phyloP scores from a whole-genome alignment of 768 basidiomycete genomes.

The Sarcodon sp. region DNA sequence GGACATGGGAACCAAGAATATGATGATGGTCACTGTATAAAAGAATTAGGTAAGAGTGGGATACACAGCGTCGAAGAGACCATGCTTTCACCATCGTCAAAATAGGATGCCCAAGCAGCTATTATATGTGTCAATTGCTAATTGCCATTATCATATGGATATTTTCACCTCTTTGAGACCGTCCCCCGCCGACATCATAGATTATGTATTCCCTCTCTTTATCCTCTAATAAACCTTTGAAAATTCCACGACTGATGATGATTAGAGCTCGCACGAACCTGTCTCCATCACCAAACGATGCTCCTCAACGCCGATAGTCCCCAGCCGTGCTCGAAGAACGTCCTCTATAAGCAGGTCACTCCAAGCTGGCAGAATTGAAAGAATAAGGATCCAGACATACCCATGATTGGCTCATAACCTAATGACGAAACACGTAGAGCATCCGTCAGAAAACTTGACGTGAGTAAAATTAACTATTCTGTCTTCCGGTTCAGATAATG shows the following conservation, averaged over 20 bases:
- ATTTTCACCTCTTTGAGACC: conserved; percentile 38
- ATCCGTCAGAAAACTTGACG: conserved; percentile 42
- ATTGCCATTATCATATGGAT: neutral
- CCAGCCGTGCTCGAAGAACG: conserved; percentile 49
- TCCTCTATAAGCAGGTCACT: conserved; percentile 27
- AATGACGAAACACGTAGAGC: conserved; percentile 34
- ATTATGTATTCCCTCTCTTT: conserved; percentile 40
- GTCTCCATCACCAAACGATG: conserved; percentile 40
- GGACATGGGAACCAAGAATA: conserved; percentile 54
- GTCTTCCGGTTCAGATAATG: neutral
- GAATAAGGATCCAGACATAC: conserved; percentile 17
- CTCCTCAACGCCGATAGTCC: conserved; percentile 54
- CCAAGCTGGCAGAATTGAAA: neutral
- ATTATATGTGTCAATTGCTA: neutral
- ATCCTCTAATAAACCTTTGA: conserved; percentile 5
- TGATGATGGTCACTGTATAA: conserved; percentile 40
- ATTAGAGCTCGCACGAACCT: conserved; percentile 10
- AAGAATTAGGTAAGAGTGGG: conserved; percentile 2
- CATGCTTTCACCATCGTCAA: conserved; percentile 40
- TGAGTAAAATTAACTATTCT: neutral
- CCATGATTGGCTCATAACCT: conserved; percentile 38
- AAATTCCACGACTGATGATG: neutral
- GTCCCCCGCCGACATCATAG: conserved; percentile 55
- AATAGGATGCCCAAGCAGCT: conserved; percentile 61
- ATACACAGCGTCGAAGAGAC: neutral